A percentile compares a stretch with the other conserved stretches of the same genome.
Evolutionary conservation across 192 early-diverging fungal genomes (phyloP).

Genomic region (Coemansia sp.): DNA sequence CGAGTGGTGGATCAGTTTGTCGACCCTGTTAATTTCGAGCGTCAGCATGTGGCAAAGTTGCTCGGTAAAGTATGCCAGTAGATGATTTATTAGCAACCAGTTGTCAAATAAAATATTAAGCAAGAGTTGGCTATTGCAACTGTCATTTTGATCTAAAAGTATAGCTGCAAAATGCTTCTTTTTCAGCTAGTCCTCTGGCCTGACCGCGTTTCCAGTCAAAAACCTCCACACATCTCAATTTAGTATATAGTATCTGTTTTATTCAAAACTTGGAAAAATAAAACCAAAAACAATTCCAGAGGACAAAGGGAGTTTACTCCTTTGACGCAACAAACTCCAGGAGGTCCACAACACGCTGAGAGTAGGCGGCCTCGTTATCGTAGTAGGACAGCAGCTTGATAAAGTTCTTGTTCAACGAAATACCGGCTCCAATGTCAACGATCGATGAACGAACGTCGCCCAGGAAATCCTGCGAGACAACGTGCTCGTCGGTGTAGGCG

Average conservation of each 20-base stretch:
- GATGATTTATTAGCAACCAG: no score
- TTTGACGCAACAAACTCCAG: constrained; percentile 69
- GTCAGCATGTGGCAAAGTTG: constrained; percentile 21
- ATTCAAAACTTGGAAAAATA: no score
- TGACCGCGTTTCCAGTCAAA: no score
- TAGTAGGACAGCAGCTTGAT: constrained; percentile 97
- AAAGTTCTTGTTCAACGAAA: constrained; percentile 89
- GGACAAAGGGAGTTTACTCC: constrained; percentile 20
- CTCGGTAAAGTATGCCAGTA: constrained; percentile 2
- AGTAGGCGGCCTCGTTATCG: constrained; percentile 92
- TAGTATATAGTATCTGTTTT: no score
- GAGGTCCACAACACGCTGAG: constrained; percentile 85
- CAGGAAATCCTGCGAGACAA: constrained; percentile 95
- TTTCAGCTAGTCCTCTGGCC: no score
- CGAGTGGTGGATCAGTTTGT: constrained; percentile 34
- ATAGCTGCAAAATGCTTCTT: no score
- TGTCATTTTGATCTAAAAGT: no score
- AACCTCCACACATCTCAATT: no score
- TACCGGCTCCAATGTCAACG: constrained; percentile 96
- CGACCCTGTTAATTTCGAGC: constrained; percentile 26
- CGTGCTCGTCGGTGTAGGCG: constrained; percentile 90
- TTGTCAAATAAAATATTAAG: no score
- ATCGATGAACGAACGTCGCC: constrained; percentile 89
- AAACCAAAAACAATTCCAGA: no score
- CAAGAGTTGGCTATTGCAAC: no score